Percentiles rank a stretch among this genome's conserved stretches.
These are phyloP conservation scores for Dactylorhiza incarnata DNA, from an alignment of 106 monocot genomes.

Conservation along the genomic window DNA sequence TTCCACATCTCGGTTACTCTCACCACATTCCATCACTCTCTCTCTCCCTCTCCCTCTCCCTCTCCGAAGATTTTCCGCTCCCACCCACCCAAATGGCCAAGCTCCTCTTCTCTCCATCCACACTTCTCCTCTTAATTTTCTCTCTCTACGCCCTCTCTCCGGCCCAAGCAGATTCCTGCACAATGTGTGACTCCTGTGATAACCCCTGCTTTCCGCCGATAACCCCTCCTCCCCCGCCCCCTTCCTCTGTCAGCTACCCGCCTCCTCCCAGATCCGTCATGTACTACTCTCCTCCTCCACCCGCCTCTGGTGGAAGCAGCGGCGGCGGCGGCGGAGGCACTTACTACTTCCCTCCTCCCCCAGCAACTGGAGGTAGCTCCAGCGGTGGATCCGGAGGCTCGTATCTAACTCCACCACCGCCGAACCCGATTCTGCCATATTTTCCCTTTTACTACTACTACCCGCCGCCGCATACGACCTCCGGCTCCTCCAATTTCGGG, in stretches of 20 bases:
- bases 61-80: neutral
- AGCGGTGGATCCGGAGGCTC: neutral
- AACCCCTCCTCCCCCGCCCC: slow-evolving; percentile 16
- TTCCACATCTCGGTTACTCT: neutral
- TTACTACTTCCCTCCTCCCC: slow-evolving; percentile 5
- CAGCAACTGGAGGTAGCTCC: neutral
- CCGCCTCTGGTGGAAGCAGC: neutral
- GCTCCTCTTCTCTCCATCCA: neutral
- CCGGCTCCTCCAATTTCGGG: neutral
- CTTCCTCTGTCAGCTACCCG: neutral
- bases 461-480: neutral
- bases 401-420: neutral
- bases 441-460: neutral
- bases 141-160: neutral
- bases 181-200: slow-evolving; percentile 22
- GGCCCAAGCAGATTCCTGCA: slow-evolving; percentile 8
- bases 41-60: neutral
- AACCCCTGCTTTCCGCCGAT: slow-evolving; percentile 17
- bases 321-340: slow-evolving; percentile 2
- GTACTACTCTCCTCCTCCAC: slow-evolving; percentile 9
- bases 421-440: neutral
- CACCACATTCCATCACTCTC: neutral
- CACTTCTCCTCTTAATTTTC: neutral
- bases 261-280: slow-evolving; percentile 10
- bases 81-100: neutral